Evolutionary conservation across 345 rosid genomes (phyloP).

Genomic region (Boechera divaricarpa): DNA sequence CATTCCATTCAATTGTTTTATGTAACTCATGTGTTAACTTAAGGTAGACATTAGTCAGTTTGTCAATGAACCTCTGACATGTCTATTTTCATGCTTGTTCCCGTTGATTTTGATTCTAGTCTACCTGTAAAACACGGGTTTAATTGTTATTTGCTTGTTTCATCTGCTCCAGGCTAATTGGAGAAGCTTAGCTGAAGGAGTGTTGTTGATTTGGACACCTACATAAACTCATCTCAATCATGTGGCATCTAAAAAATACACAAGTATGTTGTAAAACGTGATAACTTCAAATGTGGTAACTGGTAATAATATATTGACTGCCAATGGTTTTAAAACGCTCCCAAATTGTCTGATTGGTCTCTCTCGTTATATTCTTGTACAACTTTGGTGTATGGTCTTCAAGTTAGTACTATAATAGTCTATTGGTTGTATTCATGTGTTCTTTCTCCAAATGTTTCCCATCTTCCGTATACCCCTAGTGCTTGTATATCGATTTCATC

Average conservation of each 20-base stretch:
- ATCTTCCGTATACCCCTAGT: neutral
- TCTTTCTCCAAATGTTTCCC: neutral
- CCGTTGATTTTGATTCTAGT: neutral
- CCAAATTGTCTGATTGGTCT: neutral
- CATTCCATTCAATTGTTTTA: neutral
- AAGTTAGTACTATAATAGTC: neutral
- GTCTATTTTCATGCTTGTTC: neutral
- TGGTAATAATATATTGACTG: constrained; percentile 23
- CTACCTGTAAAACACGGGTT: neutral
- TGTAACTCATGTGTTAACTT: neutral
- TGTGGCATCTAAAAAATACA: neutral
- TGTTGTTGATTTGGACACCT: constrained; percentile 8
- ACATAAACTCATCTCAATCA: neutral
- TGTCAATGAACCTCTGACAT: neutral
- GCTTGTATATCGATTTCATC: neutral
- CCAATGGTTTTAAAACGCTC: neutral
- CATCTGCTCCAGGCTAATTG: constrained; percentile 8
- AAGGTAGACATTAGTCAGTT: neutral
- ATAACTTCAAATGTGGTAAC: neutral
- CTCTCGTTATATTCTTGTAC: neutral
- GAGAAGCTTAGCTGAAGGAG: constrained; percentile 19
- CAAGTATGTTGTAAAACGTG: neutral
- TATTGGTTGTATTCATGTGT: neutral
- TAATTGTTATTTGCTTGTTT: constrained; percentile 6
- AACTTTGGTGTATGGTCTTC: neutral